Conservation (phyloP, 1,284 basidiomycete species). For the Rhodotorula sp. region DNA sequence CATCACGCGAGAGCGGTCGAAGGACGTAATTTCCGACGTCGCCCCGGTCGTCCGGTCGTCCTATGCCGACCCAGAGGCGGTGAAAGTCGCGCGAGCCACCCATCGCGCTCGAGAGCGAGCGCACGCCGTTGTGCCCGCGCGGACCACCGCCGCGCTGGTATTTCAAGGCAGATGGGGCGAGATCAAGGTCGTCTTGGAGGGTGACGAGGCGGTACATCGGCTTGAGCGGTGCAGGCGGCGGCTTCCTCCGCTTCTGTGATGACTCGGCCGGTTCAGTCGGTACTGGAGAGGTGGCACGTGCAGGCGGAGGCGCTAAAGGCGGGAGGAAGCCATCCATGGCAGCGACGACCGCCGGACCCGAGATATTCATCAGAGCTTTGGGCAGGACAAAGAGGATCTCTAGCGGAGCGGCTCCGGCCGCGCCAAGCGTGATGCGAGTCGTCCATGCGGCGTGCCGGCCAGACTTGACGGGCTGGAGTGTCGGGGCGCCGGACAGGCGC, state of each 20-base stretch:
- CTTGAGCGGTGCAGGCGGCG: not conserved
- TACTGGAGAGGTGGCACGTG: not conserved
- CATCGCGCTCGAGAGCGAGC: slow-evolving; percentile 18
- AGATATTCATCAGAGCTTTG: slow-evolving; percentile 35
- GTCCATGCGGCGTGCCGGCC: slow-evolving; percentile 5
- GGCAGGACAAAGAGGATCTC: slow-evolving; percentile 32
- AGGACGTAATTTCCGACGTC: slow-evolving; percentile 33
- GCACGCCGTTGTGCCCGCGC: slow-evolving; percentile 28
- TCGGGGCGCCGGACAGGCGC: slow-evolving; percentile 4
- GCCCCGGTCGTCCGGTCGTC: slow-evolving; percentile 24
- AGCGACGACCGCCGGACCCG: slow-evolving; percentile 11
- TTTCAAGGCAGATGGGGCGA: slow-evolving; percentile 5
- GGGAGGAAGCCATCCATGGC: slow-evolving; percentile 10
- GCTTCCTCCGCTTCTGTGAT: not conserved
- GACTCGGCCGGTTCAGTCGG: not conserved
- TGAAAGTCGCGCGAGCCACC: slow-evolving; percentile 11
- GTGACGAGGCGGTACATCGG: slow-evolving; percentile 28
- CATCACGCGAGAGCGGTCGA: slow-evolving; percentile 18
- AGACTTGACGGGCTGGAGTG: slow-evolving; percentile 1
- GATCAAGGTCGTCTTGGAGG: slow-evolving; percentile 35
- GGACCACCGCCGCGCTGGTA: slow-evolving; percentile 25
- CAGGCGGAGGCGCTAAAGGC: not conserved
- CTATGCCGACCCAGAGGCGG: slow-evolving; percentile 36
- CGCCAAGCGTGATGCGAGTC: slow-evolving; percentile 7
- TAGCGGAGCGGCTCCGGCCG: not conserved